These are phyloP conservation scores for Lablab purpureus DNA, from an alignment of 306 rosid genomes.

Conservation along the genomic window DNA sequence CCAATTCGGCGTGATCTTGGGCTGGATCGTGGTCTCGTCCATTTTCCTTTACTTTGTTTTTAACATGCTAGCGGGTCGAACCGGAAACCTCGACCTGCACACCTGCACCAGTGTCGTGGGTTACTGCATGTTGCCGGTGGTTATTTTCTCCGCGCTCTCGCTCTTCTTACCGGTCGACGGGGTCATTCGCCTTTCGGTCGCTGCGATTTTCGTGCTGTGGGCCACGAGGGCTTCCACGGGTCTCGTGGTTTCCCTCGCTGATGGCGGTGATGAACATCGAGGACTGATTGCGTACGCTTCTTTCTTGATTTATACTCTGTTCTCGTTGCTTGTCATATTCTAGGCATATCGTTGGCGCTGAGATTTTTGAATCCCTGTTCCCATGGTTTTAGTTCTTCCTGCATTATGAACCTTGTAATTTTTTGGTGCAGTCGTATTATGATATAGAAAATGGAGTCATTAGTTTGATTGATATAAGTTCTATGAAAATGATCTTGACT, in stretches of 20 bases:
- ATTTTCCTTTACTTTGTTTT: slow-evolving; percentile 88
- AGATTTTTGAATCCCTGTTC: slow-evolving; percentile 45
- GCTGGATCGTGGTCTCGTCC: slow-evolving; percentile 96
- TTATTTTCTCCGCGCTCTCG: slow-evolving; percentile 76
- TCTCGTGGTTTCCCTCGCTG: slow-evolving; percentile 80
- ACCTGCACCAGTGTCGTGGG: slow-evolving; percentile 96
- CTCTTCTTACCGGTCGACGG: slow-evolving; percentile 81
- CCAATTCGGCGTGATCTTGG: slow-evolving; percentile 93
- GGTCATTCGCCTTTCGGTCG: slow-evolving; percentile 57
- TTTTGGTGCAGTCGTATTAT: slow-evolving; percentile 34
- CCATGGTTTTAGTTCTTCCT: slow-evolving; percentile 44
- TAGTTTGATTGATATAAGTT: slow-evolving; percentile 45
- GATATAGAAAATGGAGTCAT: slow-evolving; percentile 53
- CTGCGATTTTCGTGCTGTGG: slow-evolving; percentile 83
- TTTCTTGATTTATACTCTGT: slow-evolving; percentile 92
- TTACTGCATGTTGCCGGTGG: slow-evolving; percentile 87
- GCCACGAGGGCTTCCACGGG: slow-evolving; percentile 85
- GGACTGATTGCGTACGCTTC: slow-evolving; percentile 92
- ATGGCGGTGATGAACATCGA: slow-evolving; percentile 93
- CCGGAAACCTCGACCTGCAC: slow-evolving; percentile 87
- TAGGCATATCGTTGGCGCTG: slow-evolving; percentile 49
- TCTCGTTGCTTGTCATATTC: slow-evolving; percentile 89
- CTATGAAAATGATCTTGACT: too few species aligned
- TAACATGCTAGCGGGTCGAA: slow-evolving; percentile 93
- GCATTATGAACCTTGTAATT: slow-evolving; percentile 38